Percentiles rank a stretch among this genome's conserved stretches.
These are phyloP conservation scores for Monosporascus sp. DNA, from an alignment of 2,329 filamentous ascomycete genomes.

Conservation along the genomic window DNA sequence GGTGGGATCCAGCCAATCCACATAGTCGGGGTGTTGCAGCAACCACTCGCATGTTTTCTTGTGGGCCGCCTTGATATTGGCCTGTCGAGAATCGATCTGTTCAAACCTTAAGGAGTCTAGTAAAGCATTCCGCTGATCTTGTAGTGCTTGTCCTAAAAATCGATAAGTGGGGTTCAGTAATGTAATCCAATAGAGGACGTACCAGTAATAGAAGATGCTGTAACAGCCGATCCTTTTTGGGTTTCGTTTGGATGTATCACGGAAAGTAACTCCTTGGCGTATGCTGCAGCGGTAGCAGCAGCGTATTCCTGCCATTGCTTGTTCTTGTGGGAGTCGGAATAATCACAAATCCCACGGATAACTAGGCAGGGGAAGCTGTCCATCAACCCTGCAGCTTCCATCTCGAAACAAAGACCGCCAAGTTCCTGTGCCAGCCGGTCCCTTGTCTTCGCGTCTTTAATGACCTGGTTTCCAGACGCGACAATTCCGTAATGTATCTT, in stretches of 20 bases:
- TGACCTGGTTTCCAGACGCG: slow-evolving; percentile 19
- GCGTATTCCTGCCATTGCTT: slow-evolving; percentile 18
- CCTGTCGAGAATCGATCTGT: too few species aligned
- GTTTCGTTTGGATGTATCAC: background rate
- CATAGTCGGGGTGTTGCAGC: too few species aligned
- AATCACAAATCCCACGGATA: slow-evolving; percentile 22
- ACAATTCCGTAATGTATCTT: slow-evolving; percentile 19
- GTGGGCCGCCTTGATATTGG: too few species aligned
- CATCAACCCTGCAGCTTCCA: slow-evolving; percentile 15
- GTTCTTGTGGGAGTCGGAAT: slow-evolving; percentile 22
- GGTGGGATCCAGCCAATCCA: background rate
- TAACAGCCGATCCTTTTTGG: background rate
- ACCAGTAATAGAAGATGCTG: background rate
- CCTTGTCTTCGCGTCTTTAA: slow-evolving; percentile 15
- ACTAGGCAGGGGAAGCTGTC: slow-evolving; percentile 21
- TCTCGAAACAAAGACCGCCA: slow-evolving; percentile 16
- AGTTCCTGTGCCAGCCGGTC: slow-evolving; percentile 6
- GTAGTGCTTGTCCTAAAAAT: too few species aligned
- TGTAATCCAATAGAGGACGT: background rate
- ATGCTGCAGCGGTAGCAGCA: slow-evolving; percentile 12
- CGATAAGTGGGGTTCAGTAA: too few species aligned
- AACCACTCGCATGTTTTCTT: too few species aligned
- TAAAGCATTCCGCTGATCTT: too few species aligned
- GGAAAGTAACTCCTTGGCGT: slow-evolving; percentile 5
- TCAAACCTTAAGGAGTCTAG: too few species aligned